Evolutionary conservation across 306 rosid genomes (phyloP), one percentile per base, ranked within the genome.

Genomic region (Acacia crassicarpa): DNA sequence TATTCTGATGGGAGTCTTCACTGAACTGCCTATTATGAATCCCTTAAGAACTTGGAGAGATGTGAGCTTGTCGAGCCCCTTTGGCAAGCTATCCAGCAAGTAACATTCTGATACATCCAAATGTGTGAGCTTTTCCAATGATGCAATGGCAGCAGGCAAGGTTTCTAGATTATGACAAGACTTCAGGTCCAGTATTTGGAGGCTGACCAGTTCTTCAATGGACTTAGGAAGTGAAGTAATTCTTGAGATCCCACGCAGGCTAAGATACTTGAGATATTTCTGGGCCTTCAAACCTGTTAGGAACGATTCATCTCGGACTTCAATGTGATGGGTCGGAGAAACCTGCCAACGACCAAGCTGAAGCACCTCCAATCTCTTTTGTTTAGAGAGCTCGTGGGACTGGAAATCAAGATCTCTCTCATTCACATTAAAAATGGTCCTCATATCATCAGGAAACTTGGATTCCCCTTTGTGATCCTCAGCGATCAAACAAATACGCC

Each of bases 21-120:
- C 3, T 1, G 54, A 22, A 35, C 15, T 13, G 0, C 83, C 89
- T 3, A 85, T 61, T 1, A 85, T 38, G 77, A 88, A 88, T 8
- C 91, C 91, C 48, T 88, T 86, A 2, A 88, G 80, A 0, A 83
- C 89, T 83, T 85, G 86, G 3, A 88, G 84, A 1, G 80, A 77
- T 4, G 44, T 13, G 27, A 88, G 87, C 5, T 75, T 71, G 2
- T 56, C 58, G 4, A 88, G 25, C 23, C 84, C 91, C 41, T 49
- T 83, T 0, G 91, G 91, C 83, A 83, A 85, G 62, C 70, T 76
- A 20, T 83, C 89, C 30, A 85, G 78, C 69, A 88, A 46, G 73
- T 83, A 88, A 67, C 89, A 88, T 20, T 85, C 73, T 0, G 89
- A 81, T 9, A 85, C 40, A 76, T 88, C 86, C 44, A 88, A 65